Percentiles rank a stretch among this genome's conserved stretches.
Conservation (phyloP, 805 yeast species). For the Zygoascus bituminiphila region DNA sequence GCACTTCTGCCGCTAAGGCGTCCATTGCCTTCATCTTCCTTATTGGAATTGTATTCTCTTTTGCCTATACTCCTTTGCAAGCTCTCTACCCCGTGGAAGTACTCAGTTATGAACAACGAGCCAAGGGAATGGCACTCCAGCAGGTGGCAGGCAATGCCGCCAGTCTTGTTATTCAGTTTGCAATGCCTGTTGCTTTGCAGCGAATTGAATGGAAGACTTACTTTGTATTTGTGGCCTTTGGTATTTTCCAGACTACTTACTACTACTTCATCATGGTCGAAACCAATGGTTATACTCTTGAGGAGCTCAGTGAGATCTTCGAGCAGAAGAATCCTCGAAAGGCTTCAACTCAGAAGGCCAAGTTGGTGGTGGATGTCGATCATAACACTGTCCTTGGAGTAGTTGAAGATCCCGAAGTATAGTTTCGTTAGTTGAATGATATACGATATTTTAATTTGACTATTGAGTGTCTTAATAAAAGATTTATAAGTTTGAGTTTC, state of each 20-base stretch:
- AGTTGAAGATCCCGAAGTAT: neutral
- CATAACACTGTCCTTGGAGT: neutral
- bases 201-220: slow-evolving; percentile 29
- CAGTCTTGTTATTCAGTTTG: slow-evolving; percentile 23
- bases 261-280: slow-evolving; percentile 60
- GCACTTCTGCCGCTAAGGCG: slow-evolving; percentile 16
- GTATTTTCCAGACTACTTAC: slow-evolving; percentile 32
- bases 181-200: slow-evolving; percentile 26
- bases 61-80: slow-evolving; percentile 32
- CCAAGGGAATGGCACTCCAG: slow-evolving; percentile 25
- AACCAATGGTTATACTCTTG: slow-evolving; percentile 71
- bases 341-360: slow-evolving; percentile 10
- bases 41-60: slow-evolving; percentile 12
- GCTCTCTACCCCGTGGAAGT: slow-evolving; percentile 30
- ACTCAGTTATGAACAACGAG: slow-evolving; percentile 26
- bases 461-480: no score
- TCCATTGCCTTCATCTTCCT: slow-evolving; percentile 13
- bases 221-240: slow-evolving; percentile 28
- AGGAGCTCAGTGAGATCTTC: slow-evolving; percentile 63
- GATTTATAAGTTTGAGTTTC: no score
- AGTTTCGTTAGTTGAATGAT: no score
- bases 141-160: slow-evolving; percentile 26
- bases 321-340: slow-evolving; percentile 12
- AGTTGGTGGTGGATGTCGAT: slow-evolving; percentile 3
- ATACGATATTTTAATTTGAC: no score